Base-by-base conservation (phyloP, 139 green algal species). In the Closterium sp. region DNA sequence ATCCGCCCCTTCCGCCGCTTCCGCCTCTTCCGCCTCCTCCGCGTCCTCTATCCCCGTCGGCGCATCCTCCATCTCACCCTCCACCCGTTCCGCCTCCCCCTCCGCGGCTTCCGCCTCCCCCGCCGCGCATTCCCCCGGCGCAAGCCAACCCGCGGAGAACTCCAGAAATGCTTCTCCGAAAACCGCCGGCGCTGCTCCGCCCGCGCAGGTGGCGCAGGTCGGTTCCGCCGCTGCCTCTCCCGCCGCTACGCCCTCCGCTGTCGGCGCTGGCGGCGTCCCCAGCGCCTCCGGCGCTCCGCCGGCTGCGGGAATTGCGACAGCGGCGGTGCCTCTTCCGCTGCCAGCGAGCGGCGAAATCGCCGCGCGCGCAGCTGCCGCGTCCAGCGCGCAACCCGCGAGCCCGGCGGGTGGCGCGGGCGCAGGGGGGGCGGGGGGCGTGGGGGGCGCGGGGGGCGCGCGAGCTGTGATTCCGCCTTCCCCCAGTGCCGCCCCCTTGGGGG, bases 11-110 rank as follows among this genome's bases (percentile, higher is more conserved):
- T 13, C 31, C 30, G 91, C 42, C 34, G 1, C 91, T 13, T 92
- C 91, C 85, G 9, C 91, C 79, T 4, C 90, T 22, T 73, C 50
- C 50, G 90, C 91, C 79, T 92, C 91, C 85, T 31, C 91, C 79
- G 21, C 90, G 1, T 73, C 9, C 50, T 73, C 50, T 22, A 21
- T 73, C 50, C 50, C 50, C 50, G 50, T 22, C 50, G 50, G 50
- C 50, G 50, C 50, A 73, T 73, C 50, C 1, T 73, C 50, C 50
- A 73, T 73, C 17, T 73, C 50, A 9, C 50, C 50, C 50, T 73
- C 50, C 50, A 73, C 50, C 50, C 50, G 50, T 73, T 73, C 50
- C 50, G 50, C 50, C 50, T 73, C 6, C 50, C 50, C 50, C 50
- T 21, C 50, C 50, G 50, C 50, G 50, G 50, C 50, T 73, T 73